Evolutionary conservation across 116 monocot species (phyloP).

Genomic region (Posidonia oceanica): DNA sequence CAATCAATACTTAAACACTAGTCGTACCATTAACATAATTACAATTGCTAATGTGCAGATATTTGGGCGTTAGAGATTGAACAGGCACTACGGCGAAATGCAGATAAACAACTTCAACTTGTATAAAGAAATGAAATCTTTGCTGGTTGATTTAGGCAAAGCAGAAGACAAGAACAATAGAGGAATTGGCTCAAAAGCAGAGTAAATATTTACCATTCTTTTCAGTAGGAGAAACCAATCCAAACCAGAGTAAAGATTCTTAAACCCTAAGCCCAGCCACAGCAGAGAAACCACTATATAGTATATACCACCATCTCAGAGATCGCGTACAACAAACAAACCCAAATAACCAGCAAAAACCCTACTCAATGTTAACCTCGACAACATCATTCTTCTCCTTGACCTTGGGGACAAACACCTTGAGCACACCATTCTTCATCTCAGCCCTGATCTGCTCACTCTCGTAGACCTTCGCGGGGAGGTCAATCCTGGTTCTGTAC

Average conservation of each 20-base stretch:
- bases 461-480: constrained; percentile 32
- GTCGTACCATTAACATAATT: background rate
- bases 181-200: too few species aligned
- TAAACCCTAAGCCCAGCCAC: too few species aligned
- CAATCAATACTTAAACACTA: background rate
- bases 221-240: too few species aligned
- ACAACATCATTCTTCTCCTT: constrained; percentile 37
- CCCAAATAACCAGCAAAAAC: too few species aligned
- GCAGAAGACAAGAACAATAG: background rate
- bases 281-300: too few species aligned
- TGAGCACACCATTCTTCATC: constrained; percentile 83
- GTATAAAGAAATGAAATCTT: too few species aligned
- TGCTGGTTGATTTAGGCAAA: constrained; percentile 21
- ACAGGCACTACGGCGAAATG: constrained; percentile 56
- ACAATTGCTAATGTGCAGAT: constrained; percentile 19
- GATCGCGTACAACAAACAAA: background rate
- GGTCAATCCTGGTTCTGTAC: constrained; percentile 32
- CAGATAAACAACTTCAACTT: too few species aligned
- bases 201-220: too few species aligned
- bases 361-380: constrained; percentile 29
- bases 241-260: too few species aligned
- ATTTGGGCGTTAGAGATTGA: constrained; percentile 49
- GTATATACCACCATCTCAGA: too few species aligned
- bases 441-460: constrained; percentile 59
- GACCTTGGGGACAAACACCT: constrained; percentile 56